These are phyloP conservation scores for Camillea tinctor DNA, from an alignment of 2,329 filamentous ascomycete species.

Conservation along the genomic window DNA sequence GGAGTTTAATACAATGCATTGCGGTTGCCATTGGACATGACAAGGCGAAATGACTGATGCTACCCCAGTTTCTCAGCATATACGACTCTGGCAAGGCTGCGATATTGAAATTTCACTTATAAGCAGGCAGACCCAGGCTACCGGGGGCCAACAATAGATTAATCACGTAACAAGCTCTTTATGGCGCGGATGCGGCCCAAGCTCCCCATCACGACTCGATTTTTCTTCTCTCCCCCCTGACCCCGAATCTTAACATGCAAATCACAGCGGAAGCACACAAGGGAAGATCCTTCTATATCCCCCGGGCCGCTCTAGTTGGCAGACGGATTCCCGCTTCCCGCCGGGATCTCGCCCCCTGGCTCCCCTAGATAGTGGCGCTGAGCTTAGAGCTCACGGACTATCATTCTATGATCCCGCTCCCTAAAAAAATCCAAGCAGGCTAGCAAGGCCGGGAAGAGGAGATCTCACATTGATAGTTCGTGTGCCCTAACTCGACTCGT, in stretches of 20 bases:
- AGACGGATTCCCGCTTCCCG: slow-evolving; percentile 4
- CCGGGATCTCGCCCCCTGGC: background rate
- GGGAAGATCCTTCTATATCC: slow-evolving; percentile 1
- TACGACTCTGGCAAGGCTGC: background rate
- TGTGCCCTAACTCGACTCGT: background rate
- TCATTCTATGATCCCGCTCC: background rate
- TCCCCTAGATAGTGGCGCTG: background rate
- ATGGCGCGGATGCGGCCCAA: slow-evolving; percentile 2
- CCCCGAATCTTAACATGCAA: slow-evolving; percentile 4
- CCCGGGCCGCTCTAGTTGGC: background rate
- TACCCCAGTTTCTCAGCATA: background rate
- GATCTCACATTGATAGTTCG: background rate
- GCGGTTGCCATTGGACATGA: background rate
- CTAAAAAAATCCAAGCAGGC: background rate
- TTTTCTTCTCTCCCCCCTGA: background rate
- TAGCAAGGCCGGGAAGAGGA: background rate
- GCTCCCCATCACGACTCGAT: background rate
- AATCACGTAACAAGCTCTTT: background rate
- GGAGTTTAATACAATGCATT: background rate
- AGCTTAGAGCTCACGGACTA: background rate
- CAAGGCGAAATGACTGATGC: background rate
- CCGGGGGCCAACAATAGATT: background rate
- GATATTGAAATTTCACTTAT: background rate
- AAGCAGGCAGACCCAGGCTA: background rate
- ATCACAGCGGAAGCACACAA: slow-evolving; percentile 10